Evolutionary conservation across 768 basidiomycete species (phyloP).

Genomic region (Suillus clintonianus): DNA sequence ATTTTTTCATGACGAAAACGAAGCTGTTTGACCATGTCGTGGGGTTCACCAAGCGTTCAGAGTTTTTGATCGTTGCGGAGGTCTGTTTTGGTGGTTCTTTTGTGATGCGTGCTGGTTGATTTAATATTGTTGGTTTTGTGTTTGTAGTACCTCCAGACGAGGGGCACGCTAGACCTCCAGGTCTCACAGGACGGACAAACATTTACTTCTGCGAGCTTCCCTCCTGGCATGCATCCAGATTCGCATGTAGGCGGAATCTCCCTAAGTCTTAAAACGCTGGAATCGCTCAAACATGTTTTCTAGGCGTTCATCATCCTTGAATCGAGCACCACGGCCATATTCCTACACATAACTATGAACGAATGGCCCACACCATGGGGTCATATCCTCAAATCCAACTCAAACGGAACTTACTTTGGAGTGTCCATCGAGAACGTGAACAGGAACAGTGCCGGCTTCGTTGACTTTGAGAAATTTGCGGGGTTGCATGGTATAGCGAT

Average conservation of each 20-base stretch:
- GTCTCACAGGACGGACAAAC: slow-evolving; percentile 88
- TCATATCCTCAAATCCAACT: slow-evolving; percentile 92
- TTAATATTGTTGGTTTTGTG: slow-evolving; percentile 6
- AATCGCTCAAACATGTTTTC: background rate
- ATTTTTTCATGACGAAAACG: slow-evolving; percentile 70
- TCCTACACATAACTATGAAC: slow-evolving; percentile 95
- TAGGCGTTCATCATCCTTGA: slow-evolving; percentile 94
- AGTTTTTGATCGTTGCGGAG: slow-evolving; percentile 95
- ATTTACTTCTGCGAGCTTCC: slow-evolving; percentile 88
- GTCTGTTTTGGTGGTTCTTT: slow-evolving; percentile 42
- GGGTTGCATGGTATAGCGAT: slow-evolving; percentile 95
- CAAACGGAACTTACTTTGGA: slow-evolving; percentile 96
- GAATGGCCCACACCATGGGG: slow-evolving; percentile 80
- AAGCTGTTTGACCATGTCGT: slow-evolving; percentile 86
- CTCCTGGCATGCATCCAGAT: slow-evolving; percentile 84
- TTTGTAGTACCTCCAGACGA: slow-evolving; percentile 50
- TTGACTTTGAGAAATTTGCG: slow-evolving; percentile 97
- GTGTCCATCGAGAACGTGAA: slow-evolving; percentile 87
- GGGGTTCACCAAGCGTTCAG: slow-evolving; percentile 95
- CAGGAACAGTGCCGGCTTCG: slow-evolving; percentile 80
- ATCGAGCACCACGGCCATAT: slow-evolving; percentile 88
- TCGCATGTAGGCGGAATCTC: slow-evolving; percentile 68
- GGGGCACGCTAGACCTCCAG: slow-evolving; percentile 74
- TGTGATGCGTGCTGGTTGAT: slow-evolving; percentile 20
- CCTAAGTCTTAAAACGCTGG: background rate